Evolutionary conservation across 768 basidiomycete genomes (phyloP).

Genomic region (Fibroporia radiculosa): DNA sequence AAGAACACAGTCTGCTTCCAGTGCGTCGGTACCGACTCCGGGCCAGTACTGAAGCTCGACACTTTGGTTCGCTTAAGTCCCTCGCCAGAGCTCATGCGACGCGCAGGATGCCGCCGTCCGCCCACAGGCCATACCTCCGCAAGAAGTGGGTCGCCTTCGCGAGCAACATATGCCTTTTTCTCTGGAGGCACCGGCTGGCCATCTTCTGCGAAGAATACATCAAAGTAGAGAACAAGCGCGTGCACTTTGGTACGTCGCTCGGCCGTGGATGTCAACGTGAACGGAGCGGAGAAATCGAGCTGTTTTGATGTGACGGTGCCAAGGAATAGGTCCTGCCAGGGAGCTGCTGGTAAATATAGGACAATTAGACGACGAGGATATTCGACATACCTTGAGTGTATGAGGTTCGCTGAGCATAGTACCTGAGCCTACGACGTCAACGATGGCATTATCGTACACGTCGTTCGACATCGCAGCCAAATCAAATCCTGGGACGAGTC

Average conservation of each 20-base stretch:
- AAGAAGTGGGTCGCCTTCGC: slow-evolving; percentile 51
- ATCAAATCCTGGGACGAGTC: slow-evolving; percentile 63
- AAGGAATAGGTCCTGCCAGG: slow-evolving; percentile 65
- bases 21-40: slow-evolving; percentile 80
- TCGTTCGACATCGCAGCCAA: slow-evolving; percentile 73
- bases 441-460: slow-evolving; percentile 73
- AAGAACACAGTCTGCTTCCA: slow-evolving; percentile 96
- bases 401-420: slow-evolving; percentile 57
- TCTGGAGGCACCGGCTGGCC: slow-evolving; percentile 46
- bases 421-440: slow-evolving; percentile 69
- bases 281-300: slow-evolving; percentile 74
- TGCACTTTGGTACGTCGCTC: slow-evolving; percentile 58
- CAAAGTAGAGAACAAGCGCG: slow-evolving; percentile 88
- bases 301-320: slow-evolving; percentile 55
- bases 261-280: slow-evolving; percentile 62
- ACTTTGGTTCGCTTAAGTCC: slow-evolving; percentile 33
- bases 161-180: slow-evolving; percentile 46
- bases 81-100: slow-evolving; percentile 50
- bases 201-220: slow-evolving; percentile 77
- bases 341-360: background rate
- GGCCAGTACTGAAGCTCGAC: slow-evolving; percentile 87
- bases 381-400: slow-evolving; percentile 52
- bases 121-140: slow-evolving; percentile 80
- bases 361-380: background rate
- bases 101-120: slow-evolving; percentile 49